These are phyloP conservation scores for Laguncularia racemosa DNA, from an alignment of 345 rosid species.

Conservation along the genomic window DNA sequence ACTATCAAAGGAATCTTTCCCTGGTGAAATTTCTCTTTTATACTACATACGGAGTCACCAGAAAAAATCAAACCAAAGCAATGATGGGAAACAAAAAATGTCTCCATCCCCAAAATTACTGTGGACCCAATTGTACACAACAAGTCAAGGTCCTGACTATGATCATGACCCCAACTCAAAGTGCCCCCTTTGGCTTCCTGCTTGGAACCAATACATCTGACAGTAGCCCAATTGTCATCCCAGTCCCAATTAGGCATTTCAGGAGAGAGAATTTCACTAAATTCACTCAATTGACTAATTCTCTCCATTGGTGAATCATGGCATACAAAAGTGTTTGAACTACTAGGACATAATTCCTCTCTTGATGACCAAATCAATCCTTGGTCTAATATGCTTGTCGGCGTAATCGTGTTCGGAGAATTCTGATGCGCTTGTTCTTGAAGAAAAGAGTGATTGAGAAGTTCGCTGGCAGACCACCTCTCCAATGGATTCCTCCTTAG, in stretches of 20 bases:
- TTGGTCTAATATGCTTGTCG: constrained; percentile 33
- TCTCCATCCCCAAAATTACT: too few species aligned
- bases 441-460: constrained; percentile 37
- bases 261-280: not conserved
- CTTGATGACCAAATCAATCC: constrained; percentile 21
- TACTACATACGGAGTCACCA: too few species aligned
- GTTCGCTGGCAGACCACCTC: constrained; percentile 43
- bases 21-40: too few species aligned
- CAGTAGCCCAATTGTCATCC: constrained; percentile 40
- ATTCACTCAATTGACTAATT: constrained; percentile 21
- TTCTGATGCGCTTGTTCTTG: not conserved
- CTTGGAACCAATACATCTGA: constrained; percentile 20
- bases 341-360: constrained; percentile 7
- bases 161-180: too few species aligned
- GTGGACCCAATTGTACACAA: too few species aligned
- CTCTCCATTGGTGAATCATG: constrained; percentile 20
- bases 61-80: too few species aligned
- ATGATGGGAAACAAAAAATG: too few species aligned
- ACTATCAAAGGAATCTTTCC: too few species aligned
- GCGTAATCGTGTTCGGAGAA: constrained; percentile 14
- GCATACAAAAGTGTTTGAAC: constrained; percentile 1
- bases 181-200: too few species aligned
- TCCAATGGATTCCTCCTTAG: constrained; percentile 33
- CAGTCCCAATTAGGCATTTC: constrained; percentile 18
- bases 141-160: too few species aligned